Base-by-base conservation (phyloP, 257 asterid species). In the Verbascum thapsus region DNA sequence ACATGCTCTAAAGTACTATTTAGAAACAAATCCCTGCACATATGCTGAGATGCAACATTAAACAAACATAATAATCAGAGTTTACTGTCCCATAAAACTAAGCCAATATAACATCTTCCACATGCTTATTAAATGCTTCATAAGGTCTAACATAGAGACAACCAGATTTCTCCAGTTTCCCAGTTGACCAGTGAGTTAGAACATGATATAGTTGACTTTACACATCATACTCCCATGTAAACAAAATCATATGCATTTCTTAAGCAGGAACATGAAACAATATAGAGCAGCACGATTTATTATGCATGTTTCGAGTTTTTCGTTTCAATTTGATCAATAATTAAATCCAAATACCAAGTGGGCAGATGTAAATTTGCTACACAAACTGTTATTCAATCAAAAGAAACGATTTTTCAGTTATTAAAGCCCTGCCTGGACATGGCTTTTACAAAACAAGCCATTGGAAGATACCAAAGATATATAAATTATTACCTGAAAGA, bases 101-200 rank as follows among this genome's bases (percentile, higher is more conserved):
- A 67, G 50, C 34, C 60, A 59, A 19, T 30, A 38, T 66, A 66
- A 13, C 32, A 45, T 23, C 7, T 9, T 38, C 68, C 69, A 72
- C 72, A 35, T 66, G 77, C 73, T 66, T 47, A 49, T 45, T 41
- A 57, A 55, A 67, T 58, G 69, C 72, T 35, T 13, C 58, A 72
- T 23, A 67, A 41, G 40, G 50, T 57, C 15, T 30, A 19, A 1
- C 2, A 34, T 6, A 22, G 54, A 60, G 39, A 45, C 57, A 67
- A 48, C 34, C n/a, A 30, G 48, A n/a, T 59, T n/a, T 61, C 38
- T 23, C 53, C 47, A 60, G 51, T 20, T 47, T 38, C 6, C 42
- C 43, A 40, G 12, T 47, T 60, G 61, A 61, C 62, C 34, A 10
- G 41, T 44, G 38, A 59, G 52, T 17, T 54, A 38, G 62, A 53